These are phyloP conservation scores for Nicotiana rustica DNA, from an alignment of 305 asterid species.

Conservation along the genomic window DNA sequence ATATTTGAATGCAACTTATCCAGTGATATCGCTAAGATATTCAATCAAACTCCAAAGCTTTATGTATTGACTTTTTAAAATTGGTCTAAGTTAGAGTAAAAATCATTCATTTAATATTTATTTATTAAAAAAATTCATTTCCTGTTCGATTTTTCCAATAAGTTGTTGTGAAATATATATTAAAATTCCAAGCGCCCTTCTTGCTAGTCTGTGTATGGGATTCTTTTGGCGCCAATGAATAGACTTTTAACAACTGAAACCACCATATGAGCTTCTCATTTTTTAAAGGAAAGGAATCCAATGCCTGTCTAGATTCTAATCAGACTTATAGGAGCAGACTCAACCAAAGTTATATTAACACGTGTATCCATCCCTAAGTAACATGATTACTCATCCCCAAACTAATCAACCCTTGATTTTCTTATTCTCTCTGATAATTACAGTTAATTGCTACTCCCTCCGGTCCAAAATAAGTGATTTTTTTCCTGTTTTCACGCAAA, in stretches of 20 bases:
- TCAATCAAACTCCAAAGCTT: too few relatives aligned
- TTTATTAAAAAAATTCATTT: too few relatives aligned
- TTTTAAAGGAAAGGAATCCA: background rate
- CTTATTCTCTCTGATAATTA: background rate
- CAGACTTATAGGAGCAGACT: background rate
- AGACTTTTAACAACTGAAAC: background rate
- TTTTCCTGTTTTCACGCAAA: too few relatives aligned
- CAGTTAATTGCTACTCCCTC: background rate
- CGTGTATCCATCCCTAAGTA: background rate
- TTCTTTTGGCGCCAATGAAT: slow-evolving; percentile 13
- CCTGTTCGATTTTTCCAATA: too few relatives aligned
- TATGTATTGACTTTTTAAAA: too few relatives aligned
- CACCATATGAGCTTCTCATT: background rate
- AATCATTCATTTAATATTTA: too few relatives aligned
- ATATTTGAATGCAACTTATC: background rate
- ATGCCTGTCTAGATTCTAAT: background rate
- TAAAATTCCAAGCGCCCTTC: background rate
- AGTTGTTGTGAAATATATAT: too few relatives aligned
- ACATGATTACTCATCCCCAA: too few relatives aligned
- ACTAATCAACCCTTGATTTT: background rate
- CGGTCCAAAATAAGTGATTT: too few relatives aligned
- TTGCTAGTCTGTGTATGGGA: background rate
- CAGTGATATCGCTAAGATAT: too few relatives aligned
- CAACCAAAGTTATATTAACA: background rate
- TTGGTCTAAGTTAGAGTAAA: too few relatives aligned